phyloP scores from a whole-genome alignment of 2,329 filamentous ascomycete genomes.

The Exophiala aquamarina region DNA sequence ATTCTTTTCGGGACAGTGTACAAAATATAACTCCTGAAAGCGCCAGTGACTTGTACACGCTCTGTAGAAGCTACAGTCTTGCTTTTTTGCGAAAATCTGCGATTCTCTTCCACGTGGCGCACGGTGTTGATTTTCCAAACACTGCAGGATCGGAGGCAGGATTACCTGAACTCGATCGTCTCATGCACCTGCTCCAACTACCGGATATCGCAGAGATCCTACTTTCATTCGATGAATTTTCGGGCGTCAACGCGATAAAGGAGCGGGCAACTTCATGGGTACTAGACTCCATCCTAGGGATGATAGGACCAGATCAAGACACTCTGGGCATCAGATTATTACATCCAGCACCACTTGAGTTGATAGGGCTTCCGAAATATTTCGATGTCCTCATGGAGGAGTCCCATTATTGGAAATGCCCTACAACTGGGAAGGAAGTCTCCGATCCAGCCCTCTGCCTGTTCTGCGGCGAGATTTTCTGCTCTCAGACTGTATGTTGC shows the following conservation, averaged over 20 bases:
- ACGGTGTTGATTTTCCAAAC: conserved; percentile 82
- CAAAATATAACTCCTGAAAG: conserved; percentile 9
- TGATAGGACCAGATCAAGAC: conserved; percentile 31
- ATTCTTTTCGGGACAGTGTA: neutral
- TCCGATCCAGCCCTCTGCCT: conserved; percentile 89
- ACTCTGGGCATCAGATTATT: conserved; percentile 53
- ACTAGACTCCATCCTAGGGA: conserved; percentile 53
- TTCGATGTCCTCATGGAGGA: conserved; percentile 93
- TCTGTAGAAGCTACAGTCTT: conserved; percentile 79
- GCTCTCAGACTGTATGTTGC: conserved; percentile 90
- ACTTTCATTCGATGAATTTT: conserved; percentile 50
- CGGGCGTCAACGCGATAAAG: conserved; percentile 44
- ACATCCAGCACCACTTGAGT: conserved; percentile 90
- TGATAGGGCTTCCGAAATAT: conserved; percentile 86
- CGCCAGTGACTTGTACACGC: conserved; percentile 20
- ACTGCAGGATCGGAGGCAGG: conserved; percentile 63
- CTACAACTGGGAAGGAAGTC: conserved; percentile 86
- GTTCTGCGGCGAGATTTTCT: conserved; percentile 96
- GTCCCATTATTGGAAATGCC: conserved; percentile 78
- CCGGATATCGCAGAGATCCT: conserved; percentile 80
- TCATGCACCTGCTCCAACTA: conserved; percentile 72
- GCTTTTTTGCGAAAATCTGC: conserved; percentile 82
- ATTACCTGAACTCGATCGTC: conserved; percentile 75
- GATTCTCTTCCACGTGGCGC: conserved; percentile 82
- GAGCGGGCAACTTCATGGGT: conserved; percentile 70